Evolutionary conservation across 1,139 yeast genomes (phyloP).

Genomic region (Yamadazyma atlantica): DNA sequence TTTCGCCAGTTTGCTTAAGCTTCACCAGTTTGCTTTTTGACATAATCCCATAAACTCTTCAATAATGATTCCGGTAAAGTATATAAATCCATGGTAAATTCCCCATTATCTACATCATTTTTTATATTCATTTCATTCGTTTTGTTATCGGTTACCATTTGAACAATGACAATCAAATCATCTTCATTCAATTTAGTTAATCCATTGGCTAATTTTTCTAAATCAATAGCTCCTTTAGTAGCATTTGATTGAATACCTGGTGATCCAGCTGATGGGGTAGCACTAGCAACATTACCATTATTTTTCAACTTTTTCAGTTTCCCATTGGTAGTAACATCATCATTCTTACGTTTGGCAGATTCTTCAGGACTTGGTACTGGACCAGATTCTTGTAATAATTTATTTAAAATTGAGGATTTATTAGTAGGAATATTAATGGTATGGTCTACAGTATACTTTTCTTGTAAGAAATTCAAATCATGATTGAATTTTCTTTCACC

Average conservation of each 20-base stretch:
- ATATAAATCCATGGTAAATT: slow-evolving; percentile 92
- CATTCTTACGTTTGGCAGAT: slow-evolving; percentile 29
- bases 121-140: slow-evolving; percentile 95
- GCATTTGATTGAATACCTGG: slow-evolving; percentile 26
- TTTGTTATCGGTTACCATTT: slow-evolving; percentile 95
- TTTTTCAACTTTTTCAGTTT: slow-evolving; percentile 69
- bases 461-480: slow-evolving; percentile 83
- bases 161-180: slow-evolving; percentile 90
- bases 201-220: slow-evolving; percentile 88
- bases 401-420: slow-evolving; percentile 67
- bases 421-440: slow-evolving; percentile 71
- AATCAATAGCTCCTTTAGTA: slow-evolving; percentile 72
- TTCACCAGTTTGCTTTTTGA: slow-evolving; percentile 61
- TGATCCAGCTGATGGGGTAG: background rate
- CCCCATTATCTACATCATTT: slow-evolving; percentile 95
- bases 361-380: slow-evolving; percentile 59
- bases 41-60: slow-evolving; percentile 94
- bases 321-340: slow-evolving; percentile 20
- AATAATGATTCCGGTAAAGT: slow-evolving; percentile 90
- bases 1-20: slow-evolving; percentile 21
- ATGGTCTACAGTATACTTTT: slow-evolving; percentile 77
- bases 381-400: slow-evolving; percentile 78
- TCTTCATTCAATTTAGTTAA: slow-evolving; percentile 87
- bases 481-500: slow-evolving; percentile 87
- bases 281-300: slow-evolving; percentile 18